Percentiles rank a stretch among this genome's conserved stretches.
These are phyloP conservation scores for Didymella lethalis DNA, from an alignment of 2,329 filamentous ascomycete genomes.

Conservation along the genomic window DNA sequence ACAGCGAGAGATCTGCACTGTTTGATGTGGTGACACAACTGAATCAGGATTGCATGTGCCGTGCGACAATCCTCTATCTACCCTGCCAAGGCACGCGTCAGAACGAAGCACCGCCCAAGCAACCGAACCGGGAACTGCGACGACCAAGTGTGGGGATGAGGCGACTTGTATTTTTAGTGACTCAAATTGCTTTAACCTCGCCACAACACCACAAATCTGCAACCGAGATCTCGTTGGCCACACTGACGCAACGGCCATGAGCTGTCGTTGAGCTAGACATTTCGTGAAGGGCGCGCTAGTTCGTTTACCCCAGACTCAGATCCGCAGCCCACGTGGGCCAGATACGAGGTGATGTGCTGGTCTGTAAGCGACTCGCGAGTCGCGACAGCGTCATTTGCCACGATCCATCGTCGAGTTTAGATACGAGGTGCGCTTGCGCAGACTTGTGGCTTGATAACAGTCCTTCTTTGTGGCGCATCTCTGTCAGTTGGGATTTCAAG, in stretches of 20 bases:
- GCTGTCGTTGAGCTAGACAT: conserved; percentile 11
- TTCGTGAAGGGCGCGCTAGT: conserved; percentile 25
- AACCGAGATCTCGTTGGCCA: background rate
- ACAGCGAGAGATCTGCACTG: conserved; percentile 1
- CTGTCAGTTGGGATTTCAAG: background rate
- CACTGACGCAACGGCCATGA: conserved; percentile 9
- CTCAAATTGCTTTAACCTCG: background rate
- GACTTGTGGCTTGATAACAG: conserved; percentile 2
- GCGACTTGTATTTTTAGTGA: conserved; percentile 23
- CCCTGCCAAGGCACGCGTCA: conserved; percentile 9
- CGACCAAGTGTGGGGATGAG: conserved; percentile 22
- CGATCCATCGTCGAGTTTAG: conserved; percentile 1
- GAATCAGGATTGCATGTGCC: conserved; percentile 7
- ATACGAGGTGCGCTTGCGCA: conserved; percentile 6
- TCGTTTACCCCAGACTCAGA: conserved; percentile 37
- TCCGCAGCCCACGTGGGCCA: conserved; percentile 35
- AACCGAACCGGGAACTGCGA: conserved; percentile 21
- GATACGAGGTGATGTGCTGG: conserved; percentile 39
- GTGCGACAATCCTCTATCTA: conserved; percentile 2
- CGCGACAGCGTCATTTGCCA: conserved; percentile 17
- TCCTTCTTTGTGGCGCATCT: background rate
- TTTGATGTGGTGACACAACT: conserved; percentile 16
- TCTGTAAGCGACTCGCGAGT: conserved; percentile 29
- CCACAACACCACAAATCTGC: conserved; percentile 13
- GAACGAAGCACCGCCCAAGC: conserved; percentile 23